Evolutionary conservation across 768 basidiomycete species (phyloP), one percentile per base, ranked within the genome.

Genomic region (Trametes cinnabarina): DNA sequence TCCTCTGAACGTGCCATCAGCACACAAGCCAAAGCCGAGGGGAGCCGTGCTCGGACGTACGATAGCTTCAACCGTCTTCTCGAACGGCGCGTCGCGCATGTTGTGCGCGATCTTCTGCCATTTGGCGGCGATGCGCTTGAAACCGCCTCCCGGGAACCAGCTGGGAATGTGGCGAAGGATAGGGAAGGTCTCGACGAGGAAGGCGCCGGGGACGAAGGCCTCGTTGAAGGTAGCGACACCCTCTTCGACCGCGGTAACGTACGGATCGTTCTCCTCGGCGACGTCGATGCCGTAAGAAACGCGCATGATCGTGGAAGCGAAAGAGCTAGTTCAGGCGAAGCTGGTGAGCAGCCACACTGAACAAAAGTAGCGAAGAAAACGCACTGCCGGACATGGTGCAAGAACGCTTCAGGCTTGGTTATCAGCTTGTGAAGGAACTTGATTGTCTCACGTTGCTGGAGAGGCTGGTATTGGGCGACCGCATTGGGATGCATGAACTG

Each of bases 101-200:
- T 50, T 46, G 49, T 52, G 55, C 7, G 49, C 54, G 1, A 55
- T 51, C 28, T 42, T 48, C 55, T 44, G 28, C 61, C 61, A 62
- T 15, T 32, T 25, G 17, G 48, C 51, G 17, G 61, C 61, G 7
- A 34, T 53, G 14, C 51, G 58, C 48, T 63, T 63, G 56, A 53
- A 49, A 30, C 20, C 61, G 25, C 22, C 63, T 15, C 63, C 63
- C 17, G 63, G 63, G 51, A 63, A 53, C 58, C 62, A 63, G 42
- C 48, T 22, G 8, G 62, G 62, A 20, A 63, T 46, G 49, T 61
- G 42, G 17, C 35, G 46, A 20, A 64, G 41, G n/a, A 20, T 54
- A 3, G 67, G 68, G 35, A 72, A 30, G n/a, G 63, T 62, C 46
- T 72, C 69, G 20, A 72, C 69, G 14, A 69, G 61, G 61, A 67